phyloP scores from a whole-genome alignment of 202 grass and related monocot species.

The Eragrostis tef region DNA sequence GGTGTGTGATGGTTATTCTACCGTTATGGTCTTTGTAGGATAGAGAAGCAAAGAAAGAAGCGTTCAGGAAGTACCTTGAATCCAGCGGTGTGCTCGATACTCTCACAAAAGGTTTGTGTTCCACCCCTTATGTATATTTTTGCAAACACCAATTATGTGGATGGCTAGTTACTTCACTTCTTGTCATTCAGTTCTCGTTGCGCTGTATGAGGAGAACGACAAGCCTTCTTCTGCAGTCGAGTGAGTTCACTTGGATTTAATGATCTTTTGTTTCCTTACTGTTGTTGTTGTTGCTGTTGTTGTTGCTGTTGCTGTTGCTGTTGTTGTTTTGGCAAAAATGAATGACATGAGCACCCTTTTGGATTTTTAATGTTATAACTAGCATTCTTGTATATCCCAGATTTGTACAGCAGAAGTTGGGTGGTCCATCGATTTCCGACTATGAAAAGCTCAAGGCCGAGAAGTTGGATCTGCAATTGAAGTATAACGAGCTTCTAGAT shows the following conservation, averaged over 20 bases:
- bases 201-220: slow-evolving; percentile 81
- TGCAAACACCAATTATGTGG: background rate
- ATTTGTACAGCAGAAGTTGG: slow-evolving; percentile 89
- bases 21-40: slow-evolving; percentile 58
- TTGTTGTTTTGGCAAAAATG: background rate
- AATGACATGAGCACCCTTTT: background rate
- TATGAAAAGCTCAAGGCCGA: slow-evolving; percentile 94
- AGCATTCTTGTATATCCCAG: slow-evolving; percentile 41
- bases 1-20: slow-evolving; percentile 1
- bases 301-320: background rate
- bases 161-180: background rate
- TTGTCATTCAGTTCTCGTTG: slow-evolving; percentile 68
- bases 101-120: slow-evolving; percentile 82
- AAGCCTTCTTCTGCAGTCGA: slow-evolving; percentile 83
- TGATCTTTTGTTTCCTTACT: no score
- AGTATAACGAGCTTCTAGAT: slow-evolving; percentile 79
- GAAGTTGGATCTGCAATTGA: slow-evolving; percentile 84
- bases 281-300: background rate
- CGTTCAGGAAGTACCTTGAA: slow-evolving; percentile 92
- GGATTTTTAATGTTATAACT: background rate
- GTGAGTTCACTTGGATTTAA: slow-evolving; percentile 54
- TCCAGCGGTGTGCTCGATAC: slow-evolving; percentile 91
- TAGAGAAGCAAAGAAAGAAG: slow-evolving; percentile 87
- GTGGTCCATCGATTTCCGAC: slow-evolving; percentile 81
- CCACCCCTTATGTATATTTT: background rate